phyloP scores from a whole-genome alignment of 1,284 basidiomycete genomes.

The Ustilago trichophora region DNA sequence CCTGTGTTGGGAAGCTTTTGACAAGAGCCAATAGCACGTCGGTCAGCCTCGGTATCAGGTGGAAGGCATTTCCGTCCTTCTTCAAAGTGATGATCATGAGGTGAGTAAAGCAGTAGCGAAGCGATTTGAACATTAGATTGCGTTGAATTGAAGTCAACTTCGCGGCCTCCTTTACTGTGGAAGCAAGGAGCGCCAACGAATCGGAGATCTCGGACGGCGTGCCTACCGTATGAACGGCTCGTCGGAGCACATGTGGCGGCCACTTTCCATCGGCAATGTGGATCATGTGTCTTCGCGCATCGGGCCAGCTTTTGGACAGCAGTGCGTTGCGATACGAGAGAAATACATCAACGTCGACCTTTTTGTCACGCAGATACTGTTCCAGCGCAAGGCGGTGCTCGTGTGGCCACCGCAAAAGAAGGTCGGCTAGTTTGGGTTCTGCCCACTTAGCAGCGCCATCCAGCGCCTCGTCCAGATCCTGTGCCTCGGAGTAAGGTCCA shows the following conservation, averaged over 20 bases:
- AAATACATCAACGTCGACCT: background rate
- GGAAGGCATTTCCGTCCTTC: background rate
- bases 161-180: background rate
- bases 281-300: constrained; percentile 26
- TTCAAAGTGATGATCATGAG: constrained; percentile 3
- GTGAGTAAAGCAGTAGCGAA: constrained; percentile 9
- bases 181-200: constrained; percentile 20
- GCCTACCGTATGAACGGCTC: constrained; percentile 5
- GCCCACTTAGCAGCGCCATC: background rate
- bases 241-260: constrained; percentile 21
- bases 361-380: background rate
- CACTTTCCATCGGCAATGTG: constrained; percentile 14
- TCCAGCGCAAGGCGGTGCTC: background rate
- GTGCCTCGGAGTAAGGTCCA: constrained; percentile 7
- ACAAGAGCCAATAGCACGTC: constrained; percentile 11
- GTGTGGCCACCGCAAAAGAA: too few relatives aligned
- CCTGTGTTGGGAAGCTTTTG: constrained; percentile 2
- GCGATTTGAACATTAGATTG: background rate
- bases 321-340: constrained; percentile 31
- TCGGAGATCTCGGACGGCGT: constrained; percentile 33
- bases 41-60: constrained; percentile 18
- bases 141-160: too few relatives aligned
- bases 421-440: background rate
- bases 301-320: constrained; percentile 25
- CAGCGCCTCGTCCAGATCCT: constrained; percentile 7